Evolutionary conservation across 2,329 filamentous ascomycete species (phyloP).

Genomic region (Fusarium piperis): DNA sequence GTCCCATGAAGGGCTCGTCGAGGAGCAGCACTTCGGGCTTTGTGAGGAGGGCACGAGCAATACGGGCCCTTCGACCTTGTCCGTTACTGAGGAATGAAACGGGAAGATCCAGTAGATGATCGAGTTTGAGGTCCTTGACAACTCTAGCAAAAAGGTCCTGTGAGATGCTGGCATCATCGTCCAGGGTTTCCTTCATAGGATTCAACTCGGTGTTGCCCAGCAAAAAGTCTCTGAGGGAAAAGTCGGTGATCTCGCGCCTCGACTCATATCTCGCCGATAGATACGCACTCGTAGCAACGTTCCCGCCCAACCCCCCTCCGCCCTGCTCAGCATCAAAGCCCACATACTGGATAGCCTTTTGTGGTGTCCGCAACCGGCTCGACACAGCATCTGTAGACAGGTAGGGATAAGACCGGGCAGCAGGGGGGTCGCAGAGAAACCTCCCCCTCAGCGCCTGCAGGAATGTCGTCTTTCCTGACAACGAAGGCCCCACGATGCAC

Average conservation of each 20-base stretch:
- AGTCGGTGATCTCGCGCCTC: conserved; percentile 85
- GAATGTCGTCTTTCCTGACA: conserved; percentile 83
- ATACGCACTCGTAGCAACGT: conserved; percentile 77
- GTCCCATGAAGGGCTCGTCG: conserved; percentile 95
- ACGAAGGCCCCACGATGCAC: conserved; percentile 84
- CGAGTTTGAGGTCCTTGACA: conserved; percentile 74
- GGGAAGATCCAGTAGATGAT: conserved; percentile 77
- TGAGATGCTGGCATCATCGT: conserved; percentile 60
- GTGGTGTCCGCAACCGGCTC: conserved; percentile 64
- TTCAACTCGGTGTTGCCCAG: conserved; percentile 86
- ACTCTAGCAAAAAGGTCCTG: conserved; percentile 67
- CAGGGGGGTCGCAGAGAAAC: conserved; percentile 78
- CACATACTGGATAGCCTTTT: conserved; percentile 83
- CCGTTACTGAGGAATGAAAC: conserved; percentile 94
- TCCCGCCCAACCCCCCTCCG: conserved; percentile 60
- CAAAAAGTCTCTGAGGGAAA: conserved; percentile 83
- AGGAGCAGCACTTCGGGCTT: conserved; percentile 84
- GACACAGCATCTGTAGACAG: conserved; percentile 72
- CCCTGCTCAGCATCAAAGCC: conserved; percentile 83
- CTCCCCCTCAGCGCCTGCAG: conserved; percentile 81
- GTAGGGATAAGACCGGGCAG: conserved; percentile 80
- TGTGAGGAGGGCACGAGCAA: conserved; percentile 84
- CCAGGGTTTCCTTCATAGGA: conserved; percentile 58
- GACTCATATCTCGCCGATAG: conserved; percentile 92
- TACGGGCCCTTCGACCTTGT: conserved; percentile 85